Base-by-base conservation (phyloP, 768 basidiomycete species). In the Suillus ampliporus region DNA sequence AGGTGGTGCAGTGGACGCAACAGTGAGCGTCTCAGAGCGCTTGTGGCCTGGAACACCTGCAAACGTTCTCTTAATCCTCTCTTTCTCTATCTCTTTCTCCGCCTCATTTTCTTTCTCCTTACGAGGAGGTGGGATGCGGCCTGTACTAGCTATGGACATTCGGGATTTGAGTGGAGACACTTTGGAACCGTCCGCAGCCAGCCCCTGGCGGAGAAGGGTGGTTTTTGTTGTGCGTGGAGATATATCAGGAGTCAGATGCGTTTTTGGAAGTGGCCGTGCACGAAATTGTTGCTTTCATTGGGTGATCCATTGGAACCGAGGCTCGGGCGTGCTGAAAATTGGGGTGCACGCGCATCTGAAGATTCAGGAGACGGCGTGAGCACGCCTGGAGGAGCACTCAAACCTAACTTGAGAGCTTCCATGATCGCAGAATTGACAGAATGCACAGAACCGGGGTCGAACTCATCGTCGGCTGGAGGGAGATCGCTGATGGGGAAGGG, bases 31-130 rank as follows among this genome's bases (percentile, higher is more conserved):
- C 65, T 81, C 85, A 0, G 81, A 53, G 17, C 92, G 89, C 70
- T 92, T 93, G 74, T 95, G 93, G 0, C 92, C 92, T 0, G 92
- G 93, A 4, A 94, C 87, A 64, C 91, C 88, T 26, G 84, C 83
- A 72, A 94, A 95, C 15, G 87, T 89, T 75, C 84, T 78, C 17
- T 80, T 81, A 2, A 82, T 80, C 26, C 82, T 81, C 66, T 89
- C 91, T 68, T 89, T 89, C 8, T 86, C 82, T 26, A 83, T 78
- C 0, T 87, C 83, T 31, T 75, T 77, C 34, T 89, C 84, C 1
- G 66, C 74, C 21, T 44, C 65, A 13, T 74, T 78, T 31, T 65
- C 68, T 41, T 74, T 76, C 46, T 68, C 62, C 58, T 68, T 74
- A 19, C 68, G 73, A 1, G 48, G 64, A 13, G 74, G 67, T 1